These are phyloP conservation scores for Sorghum bicolor DNA, from an alignment of 176 grass and related monocot species.

Conservation along the genomic window DNA sequence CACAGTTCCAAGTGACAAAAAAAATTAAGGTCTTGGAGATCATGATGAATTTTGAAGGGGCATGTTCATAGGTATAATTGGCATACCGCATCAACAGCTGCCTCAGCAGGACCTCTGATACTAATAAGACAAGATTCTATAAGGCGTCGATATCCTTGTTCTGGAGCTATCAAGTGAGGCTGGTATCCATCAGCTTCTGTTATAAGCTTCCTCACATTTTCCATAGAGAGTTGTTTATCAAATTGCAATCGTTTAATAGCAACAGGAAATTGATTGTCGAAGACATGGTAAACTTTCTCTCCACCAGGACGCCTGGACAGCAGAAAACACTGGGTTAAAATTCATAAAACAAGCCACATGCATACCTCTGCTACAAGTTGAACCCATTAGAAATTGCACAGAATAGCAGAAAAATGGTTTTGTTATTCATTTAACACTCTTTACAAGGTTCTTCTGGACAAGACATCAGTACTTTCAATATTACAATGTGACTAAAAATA, in stretches of 20 bases:
- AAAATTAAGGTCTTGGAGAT: background rate
- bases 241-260: constrained; percentile 93
- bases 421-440: background rate
- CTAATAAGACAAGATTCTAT: constrained; percentile 85
- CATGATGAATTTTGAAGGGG: background rate
- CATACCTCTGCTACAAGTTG: background rate
- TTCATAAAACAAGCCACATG: background rate
- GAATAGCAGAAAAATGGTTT: background rate
- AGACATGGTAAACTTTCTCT: constrained; percentile 88
- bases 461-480: background rate
- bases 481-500: background rate
- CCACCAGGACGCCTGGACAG: constrained; percentile 77
- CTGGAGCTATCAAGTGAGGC: constrained; percentile 98
- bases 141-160: constrained; percentile 93
- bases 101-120: constrained; percentile 87
- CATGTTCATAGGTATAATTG: background rate
- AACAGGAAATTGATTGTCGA: constrained; percentile 84
- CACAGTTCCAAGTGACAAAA: background rate
- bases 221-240: constrained; percentile 94
- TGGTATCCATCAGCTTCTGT: constrained; percentile 95
- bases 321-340: constrained; percentile 19
- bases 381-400: background rate
- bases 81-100: constrained; percentile 86
- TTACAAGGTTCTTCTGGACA: background rate
- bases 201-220: constrained; percentile 90